Evolutionary conservation across 2,329 filamentous ascomycete genomes (phyloP), one percentile per base, ranked within the genome.

Genomic region (Hypoxylon sp.): DNA sequence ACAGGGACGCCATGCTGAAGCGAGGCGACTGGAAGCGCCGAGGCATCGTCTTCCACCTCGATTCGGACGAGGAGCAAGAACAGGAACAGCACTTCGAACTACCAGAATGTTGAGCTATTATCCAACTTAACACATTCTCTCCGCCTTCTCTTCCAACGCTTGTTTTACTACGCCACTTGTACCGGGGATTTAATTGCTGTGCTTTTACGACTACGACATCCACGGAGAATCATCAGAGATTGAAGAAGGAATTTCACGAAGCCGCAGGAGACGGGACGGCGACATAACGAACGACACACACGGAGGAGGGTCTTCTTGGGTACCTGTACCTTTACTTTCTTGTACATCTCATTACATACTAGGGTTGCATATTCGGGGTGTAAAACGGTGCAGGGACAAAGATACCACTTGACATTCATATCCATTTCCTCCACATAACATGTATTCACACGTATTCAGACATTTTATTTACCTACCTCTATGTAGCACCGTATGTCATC

Each of bases 11-110:
- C 53, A 73, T 76, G 59, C 68, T 79, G 46, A 78, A 78, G 67
- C 74, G 77, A 7, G 78, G 78, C 2, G 74, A 74, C 1, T 79
- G 78, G 78, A 79, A 79, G 66, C 76, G 78, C 14, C 70, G 74
- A 20, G 78, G 78, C 27, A 78, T 79, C 44, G 75, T 79, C 49
- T 79, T 79, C 68, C 70, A 77, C 13, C 74, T 78, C 40, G 74
- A 74, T 48, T 58, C 72, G 3, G 49, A 71, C 1, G 70, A 72
- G 2, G 70, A 77, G 37, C 61, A 72, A 2, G 72, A 73, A 20
- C 74, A 77, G 51, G 73, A 77, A 30, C 64, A 69, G 3, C 76
- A 79, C 50, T 79, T 78, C 46, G 76, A 78, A 48, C 61, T 78
- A 17, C 74, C 73, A 2, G 76, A 78, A 42, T 72, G 42, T 42